Percentiles rank a stretch among this genome's conserved stretches.
These are phyloP conservation scores for Centrapalus pauciflorus DNA, from an alignment of 129 eudicot species.

Conservation along the genomic window DNA sequence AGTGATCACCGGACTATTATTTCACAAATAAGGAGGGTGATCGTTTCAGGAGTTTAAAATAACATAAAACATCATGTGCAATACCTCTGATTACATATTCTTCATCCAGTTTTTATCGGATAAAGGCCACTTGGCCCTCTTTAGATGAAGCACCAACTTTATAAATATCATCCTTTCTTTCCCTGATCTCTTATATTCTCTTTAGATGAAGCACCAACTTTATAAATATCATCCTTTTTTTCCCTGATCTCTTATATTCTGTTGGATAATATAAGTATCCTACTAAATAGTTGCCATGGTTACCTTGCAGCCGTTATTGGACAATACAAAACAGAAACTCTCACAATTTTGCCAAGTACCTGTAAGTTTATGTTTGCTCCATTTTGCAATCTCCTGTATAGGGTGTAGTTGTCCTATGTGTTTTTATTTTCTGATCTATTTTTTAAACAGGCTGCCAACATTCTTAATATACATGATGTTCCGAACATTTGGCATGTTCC, in stretches of 20 bases:
- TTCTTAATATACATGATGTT: constrained; percentile 93
- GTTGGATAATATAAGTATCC: neutral
- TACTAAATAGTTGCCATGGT: neutral
- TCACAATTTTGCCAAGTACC: constrained; percentile 97
- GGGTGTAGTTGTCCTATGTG: neutral
- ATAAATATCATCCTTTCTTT: too few relatives aligned
- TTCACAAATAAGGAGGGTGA: too few relatives aligned
- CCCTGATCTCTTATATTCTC: neutral
- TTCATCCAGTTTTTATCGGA: neutral
- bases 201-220: neutral
- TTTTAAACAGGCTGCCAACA: constrained; percentile 60
- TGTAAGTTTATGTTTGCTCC: constrained; percentile 43
- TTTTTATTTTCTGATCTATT: constrained; percentile 5
- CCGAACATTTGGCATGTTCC: constrained; percentile 99
- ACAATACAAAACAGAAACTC: constrained; percentile 82
- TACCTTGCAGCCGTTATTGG: constrained; percentile 82
- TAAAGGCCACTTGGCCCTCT: neutral
- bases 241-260: neutral
- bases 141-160: neutral
- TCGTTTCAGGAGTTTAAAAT: too few relatives aligned
- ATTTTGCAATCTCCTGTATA: constrained; percentile 8
- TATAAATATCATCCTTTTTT: neutral
- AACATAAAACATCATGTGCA: neutral
- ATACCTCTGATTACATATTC: neutral
- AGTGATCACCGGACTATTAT: neutral